These are phyloP conservation scores for Carpinus viminea DNA, from an alignment of 306 rosid species.

Conservation along the genomic window DNA sequence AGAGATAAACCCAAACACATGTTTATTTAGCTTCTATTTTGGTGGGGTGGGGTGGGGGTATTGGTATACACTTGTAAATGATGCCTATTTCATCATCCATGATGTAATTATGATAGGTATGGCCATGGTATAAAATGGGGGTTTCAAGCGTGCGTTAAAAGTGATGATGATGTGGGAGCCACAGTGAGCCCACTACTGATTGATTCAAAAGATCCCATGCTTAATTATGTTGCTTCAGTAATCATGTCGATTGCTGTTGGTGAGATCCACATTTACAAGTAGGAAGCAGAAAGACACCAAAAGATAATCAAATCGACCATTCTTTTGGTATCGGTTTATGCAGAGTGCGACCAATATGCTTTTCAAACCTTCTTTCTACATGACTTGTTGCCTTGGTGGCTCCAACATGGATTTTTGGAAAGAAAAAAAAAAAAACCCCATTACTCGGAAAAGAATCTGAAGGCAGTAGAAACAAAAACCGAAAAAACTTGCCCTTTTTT, in stretches of 20 bases:
- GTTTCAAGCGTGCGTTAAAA: conserved; percentile 19
- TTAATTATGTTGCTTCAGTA: conserved; percentile 4
- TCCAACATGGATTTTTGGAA: not conserved
- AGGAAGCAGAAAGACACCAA: conserved; percentile 5
- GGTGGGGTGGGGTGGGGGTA: not conserved
- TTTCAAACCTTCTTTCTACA: not conserved
- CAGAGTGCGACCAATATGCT: not conserved
- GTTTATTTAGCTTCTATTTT: not conserved
- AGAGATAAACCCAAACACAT: not conserved
- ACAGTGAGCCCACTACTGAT: not conserved
- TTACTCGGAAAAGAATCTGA: not conserved
- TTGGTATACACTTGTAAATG: not conserved
- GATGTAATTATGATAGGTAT: conserved; percentile 7
- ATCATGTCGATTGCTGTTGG: conserved; percentile 4
- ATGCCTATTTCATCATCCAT: conserved; percentile 4
- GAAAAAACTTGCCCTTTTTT: not conserved
- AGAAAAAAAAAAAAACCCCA: not conserved
- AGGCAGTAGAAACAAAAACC: not conserved
- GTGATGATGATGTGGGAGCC: conserved; percentile 12
- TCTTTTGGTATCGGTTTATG: not conserved
- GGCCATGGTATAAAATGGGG: conserved; percentile 5
- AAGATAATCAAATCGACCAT: not conserved
- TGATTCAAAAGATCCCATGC: not conserved
- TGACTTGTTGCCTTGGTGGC: not conserved
- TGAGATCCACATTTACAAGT: conserved; percentile 7